phyloP scores from a whole-genome alignment of 2,329 filamentous ascomycete genomes.

The Aplosporella prunicola region DNA sequence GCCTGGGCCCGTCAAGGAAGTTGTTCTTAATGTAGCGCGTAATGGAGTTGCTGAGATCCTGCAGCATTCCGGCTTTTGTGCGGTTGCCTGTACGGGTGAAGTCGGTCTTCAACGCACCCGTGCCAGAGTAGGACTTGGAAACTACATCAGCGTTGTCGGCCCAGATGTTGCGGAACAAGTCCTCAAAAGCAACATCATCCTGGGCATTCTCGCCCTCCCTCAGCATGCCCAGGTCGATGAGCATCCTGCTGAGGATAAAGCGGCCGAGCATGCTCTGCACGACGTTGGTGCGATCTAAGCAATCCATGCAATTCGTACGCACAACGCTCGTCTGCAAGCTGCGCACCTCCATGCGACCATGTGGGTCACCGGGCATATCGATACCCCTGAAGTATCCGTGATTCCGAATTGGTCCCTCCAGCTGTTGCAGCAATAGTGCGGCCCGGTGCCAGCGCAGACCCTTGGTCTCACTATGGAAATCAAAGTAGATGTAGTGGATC shows the following conservation, averaged over 20 bases:
- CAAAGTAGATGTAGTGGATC: constrained; percentile 94
- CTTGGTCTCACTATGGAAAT: constrained; percentile 97
- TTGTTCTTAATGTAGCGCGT: constrained; percentile 91
- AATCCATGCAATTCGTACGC: constrained; percentile 98
- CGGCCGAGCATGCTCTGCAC: constrained; percentile 95
- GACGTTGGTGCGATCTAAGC: constrained; percentile 92
- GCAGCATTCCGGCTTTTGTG: constrained; percentile 73
- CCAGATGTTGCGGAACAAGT: constrained; percentile 94
- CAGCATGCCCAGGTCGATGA: constrained; percentile 75
- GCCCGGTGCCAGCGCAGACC: constrained; percentile 89
- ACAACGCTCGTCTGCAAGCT: constrained; percentile 81
- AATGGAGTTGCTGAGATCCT: constrained; percentile 79
- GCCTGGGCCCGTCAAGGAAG: constrained; percentile 83
- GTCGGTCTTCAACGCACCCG: constrained; percentile 95
- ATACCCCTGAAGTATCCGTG: constrained; percentile 91
- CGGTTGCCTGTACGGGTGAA: constrained; percentile 89
- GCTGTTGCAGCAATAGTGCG: constrained; percentile 71
- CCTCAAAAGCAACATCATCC: constrained; percentile 73
- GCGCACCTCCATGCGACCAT: constrained; percentile 69
- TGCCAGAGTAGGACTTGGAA: constrained; percentile 85
- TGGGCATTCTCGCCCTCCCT: constrained; percentile 66
- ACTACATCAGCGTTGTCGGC: constrained; percentile 97
- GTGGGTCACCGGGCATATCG: constrained; percentile 64
- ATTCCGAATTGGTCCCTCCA: constrained; percentile 63
- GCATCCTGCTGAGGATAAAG: constrained; percentile 78